Evolutionary conservation across 768 basidiomycete species (phyloP).

Genomic region (Pholiota microspora): DNA sequence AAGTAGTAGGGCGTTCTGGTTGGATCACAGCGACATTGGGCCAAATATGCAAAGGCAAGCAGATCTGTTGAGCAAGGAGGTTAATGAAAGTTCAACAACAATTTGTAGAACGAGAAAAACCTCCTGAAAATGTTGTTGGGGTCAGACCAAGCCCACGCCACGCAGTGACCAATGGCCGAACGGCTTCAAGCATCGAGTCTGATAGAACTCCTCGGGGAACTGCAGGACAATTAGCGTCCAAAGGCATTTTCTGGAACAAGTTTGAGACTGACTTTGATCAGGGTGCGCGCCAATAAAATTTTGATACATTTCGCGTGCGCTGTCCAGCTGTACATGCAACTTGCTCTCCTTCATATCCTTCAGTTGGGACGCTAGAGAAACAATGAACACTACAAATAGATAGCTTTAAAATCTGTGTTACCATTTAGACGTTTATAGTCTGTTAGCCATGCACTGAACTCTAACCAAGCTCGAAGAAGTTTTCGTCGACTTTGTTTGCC

Average conservation of each 20-base stretch:
- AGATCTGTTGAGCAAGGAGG: constrained; percentile 45
- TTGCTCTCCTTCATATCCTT: constrained; percentile 40
- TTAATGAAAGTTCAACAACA: background rate
- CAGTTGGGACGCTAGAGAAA: constrained; percentile 40
- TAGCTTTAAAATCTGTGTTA: constrained; percentile 21
- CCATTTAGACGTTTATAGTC: constrained; percentile 52
- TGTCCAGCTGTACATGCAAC: constrained; percentile 39
- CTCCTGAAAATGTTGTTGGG: constrained; percentile 59
- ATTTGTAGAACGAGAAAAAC: constrained; percentile 34
- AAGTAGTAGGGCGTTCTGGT: constrained; percentile 62
- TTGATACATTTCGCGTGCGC: constrained; percentile 70
- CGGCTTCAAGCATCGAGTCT: constrained; percentile 33
- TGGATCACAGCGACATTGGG: constrained; percentile 82
- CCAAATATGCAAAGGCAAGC: constrained; percentile 74
- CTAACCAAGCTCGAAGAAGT: constrained; percentile 80
- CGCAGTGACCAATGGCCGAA: constrained; percentile 36
- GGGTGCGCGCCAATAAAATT: constrained; percentile 72
- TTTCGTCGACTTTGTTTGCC: constrained; percentile 55
- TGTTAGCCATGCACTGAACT: constrained; percentile 63
- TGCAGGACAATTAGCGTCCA: constrained; percentile 3
- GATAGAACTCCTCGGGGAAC: constrained; percentile 56
- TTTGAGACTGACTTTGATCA: constrained; percentile 58
- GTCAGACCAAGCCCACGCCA: constrained; percentile 65
- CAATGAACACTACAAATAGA: background rate
- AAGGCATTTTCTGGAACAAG: too few species aligned